These are phyloP conservation scores for Thraustotheca clavata DNA, from an alignment of 352 stramenopile species.

Conservation along the genomic window DNA sequence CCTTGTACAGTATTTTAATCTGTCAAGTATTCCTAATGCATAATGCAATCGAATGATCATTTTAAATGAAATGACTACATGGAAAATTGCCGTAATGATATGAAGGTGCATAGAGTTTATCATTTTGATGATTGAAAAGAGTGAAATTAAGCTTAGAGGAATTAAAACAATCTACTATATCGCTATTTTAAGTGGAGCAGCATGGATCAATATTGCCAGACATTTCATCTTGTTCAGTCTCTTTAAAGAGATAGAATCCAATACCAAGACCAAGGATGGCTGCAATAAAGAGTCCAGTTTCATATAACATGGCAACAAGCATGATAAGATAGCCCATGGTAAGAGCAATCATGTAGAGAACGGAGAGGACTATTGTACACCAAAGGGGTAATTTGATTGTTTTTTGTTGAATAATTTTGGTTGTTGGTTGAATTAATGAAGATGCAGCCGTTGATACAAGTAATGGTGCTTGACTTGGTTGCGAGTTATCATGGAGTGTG, in stretches of 20 bases:
- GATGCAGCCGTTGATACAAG: no score
- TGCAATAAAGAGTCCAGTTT: slow-evolving; percentile 70
- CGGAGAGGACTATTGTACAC: slow-evolving; percentile 53
- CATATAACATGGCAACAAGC: slow-evolving; percentile 83
- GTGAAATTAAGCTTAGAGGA: no score
- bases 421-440: slow-evolving; percentile 14
- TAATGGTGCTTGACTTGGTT: no score
- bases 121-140: no score
- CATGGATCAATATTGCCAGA: slow-evolving; percentile 66
- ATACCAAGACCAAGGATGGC: slow-evolving; percentile 60
- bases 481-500: no score
- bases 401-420: neutral
- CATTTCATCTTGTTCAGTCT: slow-evolving; percentile 61
- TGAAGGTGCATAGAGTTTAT: no score
- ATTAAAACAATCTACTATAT: no score
- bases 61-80: no score
- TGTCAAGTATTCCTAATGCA: no score
- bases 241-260: slow-evolving; percentile 76
- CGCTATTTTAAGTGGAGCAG: slow-evolving; percentile 67
- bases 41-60: no score
- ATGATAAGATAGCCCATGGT: slow-evolving; percentile 75
- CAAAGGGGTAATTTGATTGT: slow-evolving; percentile 43
- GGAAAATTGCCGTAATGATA: no score
- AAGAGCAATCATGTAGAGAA: slow-evolving; percentile 70
- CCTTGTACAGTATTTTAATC: no score